Base-by-base conservation (phyloP, 345 rosid species). In the Eucalyptus grandis region DNA sequence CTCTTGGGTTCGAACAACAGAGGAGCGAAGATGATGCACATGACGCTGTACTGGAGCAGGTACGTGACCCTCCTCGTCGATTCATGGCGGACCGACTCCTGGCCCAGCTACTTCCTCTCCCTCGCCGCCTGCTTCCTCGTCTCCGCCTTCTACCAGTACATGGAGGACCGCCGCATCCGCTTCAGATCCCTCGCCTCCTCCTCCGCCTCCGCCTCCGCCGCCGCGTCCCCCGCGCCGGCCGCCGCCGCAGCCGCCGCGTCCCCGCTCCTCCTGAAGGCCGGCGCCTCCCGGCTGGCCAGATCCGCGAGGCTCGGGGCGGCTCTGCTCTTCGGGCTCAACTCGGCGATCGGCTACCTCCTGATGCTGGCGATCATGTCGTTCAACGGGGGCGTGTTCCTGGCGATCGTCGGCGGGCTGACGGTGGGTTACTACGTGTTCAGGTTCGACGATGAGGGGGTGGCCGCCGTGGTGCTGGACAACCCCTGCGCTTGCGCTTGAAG, bases 291-390 rank as follows among this genome's bases (percentile, higher is more conserved):
- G 67, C 24, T 90, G 83, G 83, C 83, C 65, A 44, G 8, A 31
- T 11, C 34, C 86, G 89, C 67, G 87, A 87, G 51, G 90, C 86
- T 83, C 72, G 88, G 65, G 53, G 85, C 89, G 83, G 87, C 91
- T 9, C 65, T n/a, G 44, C 88, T 90, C 37, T 88, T 88, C 89
- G 91, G 91, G 47, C 89, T 95, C 58, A 97, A 96, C 90, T 90
- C 98, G 8, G 96, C 94, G 81, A 88, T 96, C 89, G 99, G 96
- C 46, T 97, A 96, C 91, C 72, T 97, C 90, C 91, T 97, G 90
- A 96, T 97, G 98, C 94, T 96, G 10, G 97, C 95, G 47, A 92
- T 93, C 89, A 97, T 97, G 99, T 96, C 98, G 46, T 96, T 97
- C 90, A 97, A 97, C 88, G 98, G 95, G 16, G 98, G 99, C 24